phyloP scores from a whole-genome alignment of 1,284 basidiomycete species.

The Cryptococcus amylolentus region DNA sequence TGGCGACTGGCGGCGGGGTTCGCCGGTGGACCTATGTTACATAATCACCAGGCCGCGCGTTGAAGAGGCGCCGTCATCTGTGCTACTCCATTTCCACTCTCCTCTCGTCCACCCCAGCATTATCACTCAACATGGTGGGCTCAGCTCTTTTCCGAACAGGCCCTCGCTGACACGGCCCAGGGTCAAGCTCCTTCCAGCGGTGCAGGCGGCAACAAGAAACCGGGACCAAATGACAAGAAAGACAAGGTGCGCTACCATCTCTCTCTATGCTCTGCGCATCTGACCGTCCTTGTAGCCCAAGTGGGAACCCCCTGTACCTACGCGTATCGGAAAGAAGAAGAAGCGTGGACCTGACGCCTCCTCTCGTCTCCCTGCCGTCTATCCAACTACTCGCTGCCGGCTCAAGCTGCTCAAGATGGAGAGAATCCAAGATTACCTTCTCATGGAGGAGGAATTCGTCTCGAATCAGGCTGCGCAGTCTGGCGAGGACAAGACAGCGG shows the following conservation, averaged over 20 bases:
- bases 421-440: constrained; percentile 95
- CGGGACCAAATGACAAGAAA: constrained; percentile 58
- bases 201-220: constrained; percentile 51
- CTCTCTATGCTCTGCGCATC: not conserved
- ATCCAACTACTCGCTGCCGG: constrained; percentile 91
- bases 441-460: constrained; percentile 97
- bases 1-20: too few species aligned
- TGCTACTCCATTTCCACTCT: not conserved
- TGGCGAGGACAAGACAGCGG: constrained; percentile 88
- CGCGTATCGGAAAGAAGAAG: constrained; percentile 94
- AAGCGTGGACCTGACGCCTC: constrained; percentile 87
- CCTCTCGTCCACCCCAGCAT: not conserved
- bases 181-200: constrained; percentile 73
- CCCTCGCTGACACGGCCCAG: constrained; percentile 48
- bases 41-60: not conserved
- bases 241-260: constrained; percentile 53
- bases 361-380: constrained; percentile 88
- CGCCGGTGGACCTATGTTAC: not conserved
- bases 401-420: constrained; percentile 94
- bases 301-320: constrained; percentile 98
- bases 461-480: constrained; percentile 89
- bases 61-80: not conserved
- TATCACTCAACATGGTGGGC: constrained; percentile 5
- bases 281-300: constrained; percentile 57
- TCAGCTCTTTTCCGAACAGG: not conserved